Percentiles rank a stretch among this genome's conserved stretches.
Evolutionary conservation across 2,329 filamentous ascomycete genomes (phyloP).

Genomic region (Didymella pinodella): DNA sequence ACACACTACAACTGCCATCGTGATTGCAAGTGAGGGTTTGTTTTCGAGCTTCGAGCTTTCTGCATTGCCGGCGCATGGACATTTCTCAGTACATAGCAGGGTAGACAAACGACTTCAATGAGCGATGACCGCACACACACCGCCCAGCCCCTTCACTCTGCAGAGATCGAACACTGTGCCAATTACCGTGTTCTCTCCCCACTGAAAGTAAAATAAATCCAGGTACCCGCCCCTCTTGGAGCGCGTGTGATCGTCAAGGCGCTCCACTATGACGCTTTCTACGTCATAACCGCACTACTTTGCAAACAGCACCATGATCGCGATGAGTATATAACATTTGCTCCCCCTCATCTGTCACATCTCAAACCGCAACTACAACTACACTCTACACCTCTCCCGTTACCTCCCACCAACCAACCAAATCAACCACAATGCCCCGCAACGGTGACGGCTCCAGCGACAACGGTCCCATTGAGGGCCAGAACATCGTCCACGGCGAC

Average conservation of each 20-base stretch:
- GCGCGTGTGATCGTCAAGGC: conserved; percentile 13
- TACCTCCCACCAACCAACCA: not conserved
- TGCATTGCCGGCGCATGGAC: conserved; percentile 12
- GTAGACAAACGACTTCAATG: conserved; percentile 1
- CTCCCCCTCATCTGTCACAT: not conserved
- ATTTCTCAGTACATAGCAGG: not conserved
- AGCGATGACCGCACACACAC: conserved; percentile 9
- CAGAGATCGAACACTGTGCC: not conserved
- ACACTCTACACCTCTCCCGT: no score
- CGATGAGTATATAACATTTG: conserved; percentile 11
- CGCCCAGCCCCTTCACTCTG: not conserved
- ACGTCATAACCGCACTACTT: conserved; percentile 22
- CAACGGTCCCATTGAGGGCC: conserved; percentile 51
- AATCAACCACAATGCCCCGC: conserved; percentile 47
- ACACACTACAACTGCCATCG: conserved; percentile 54
- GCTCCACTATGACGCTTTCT: conserved; percentile 20
- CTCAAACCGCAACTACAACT: not conserved
- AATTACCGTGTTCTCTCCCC: not conserved
- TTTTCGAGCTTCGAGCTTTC: not conserved
- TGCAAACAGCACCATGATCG: conserved; percentile 16
- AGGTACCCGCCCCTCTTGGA: conserved; percentile 17
- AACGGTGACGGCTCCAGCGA: conserved; percentile 52
- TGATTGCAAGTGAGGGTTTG: conserved; percentile 1
- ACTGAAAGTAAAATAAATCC: not conserved
- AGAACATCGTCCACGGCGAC: conserved; percentile 50